Evolutionary conservation across 2,329 filamentous ascomycete genomes (phyloP), one percentile per base, ranked within the genome.

Genomic region (Scytalidium sp.): DNA sequence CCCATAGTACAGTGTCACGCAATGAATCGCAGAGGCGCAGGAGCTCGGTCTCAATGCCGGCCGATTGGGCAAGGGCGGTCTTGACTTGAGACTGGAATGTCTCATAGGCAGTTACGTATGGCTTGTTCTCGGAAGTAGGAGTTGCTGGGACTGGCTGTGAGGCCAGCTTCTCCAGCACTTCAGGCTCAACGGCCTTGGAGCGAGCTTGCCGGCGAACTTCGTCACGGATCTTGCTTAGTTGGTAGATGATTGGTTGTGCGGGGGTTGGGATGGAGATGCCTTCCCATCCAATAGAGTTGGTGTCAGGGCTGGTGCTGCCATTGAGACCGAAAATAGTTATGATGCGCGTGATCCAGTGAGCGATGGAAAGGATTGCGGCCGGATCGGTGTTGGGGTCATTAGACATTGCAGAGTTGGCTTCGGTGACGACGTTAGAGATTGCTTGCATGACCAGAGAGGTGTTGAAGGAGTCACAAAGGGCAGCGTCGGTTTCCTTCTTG

Each of bases 311-410:
- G 13, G 22, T 41, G 51, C 76, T 75, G 4, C 80, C 74, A 60
- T 90, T 85, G 0, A 96, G 78, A 41, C 91, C 91, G 50, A 96
- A 87, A 55, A 91, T 88, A 55, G 87, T 86, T n/a, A 93, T 83
- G 52, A 96, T 85, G 50, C 82, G 82, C 1, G 90, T 96, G 41
- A 95, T 75, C 84, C 87, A 96, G 47, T 80, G 77, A 6, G 86
- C 90, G 50, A 88, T 72, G 10, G 80, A 64, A 51, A 77, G 71
- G 25, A 69, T 56, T 13, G 66, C 61, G 10, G 70, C 68, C 51
- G 72, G 73, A 59, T 74, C 70, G 20, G 72, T 68, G 54, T 69
- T 73, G 20, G 56, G 50, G n/a, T 60, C 50, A 15, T 62, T 58
- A 42, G 51, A 53, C 49, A 79, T 67, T 56, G 75, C 71, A 50